Evolutionary conservation across 2,329 filamentous ascomycete species (phyloP).

Genomic region (Hortaea werneckii): DNA sequence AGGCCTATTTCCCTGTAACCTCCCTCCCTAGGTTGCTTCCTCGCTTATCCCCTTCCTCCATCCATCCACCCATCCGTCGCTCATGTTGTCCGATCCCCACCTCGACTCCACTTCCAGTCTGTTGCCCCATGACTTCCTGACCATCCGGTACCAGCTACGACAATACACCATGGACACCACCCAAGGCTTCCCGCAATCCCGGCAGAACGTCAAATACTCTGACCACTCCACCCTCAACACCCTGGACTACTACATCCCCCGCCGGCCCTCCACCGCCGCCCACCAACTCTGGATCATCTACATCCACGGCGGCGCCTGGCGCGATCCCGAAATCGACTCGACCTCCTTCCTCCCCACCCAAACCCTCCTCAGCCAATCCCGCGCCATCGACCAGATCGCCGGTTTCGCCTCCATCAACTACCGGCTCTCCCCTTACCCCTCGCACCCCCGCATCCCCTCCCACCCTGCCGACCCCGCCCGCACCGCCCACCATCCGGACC

Average conservation of each 20-base stretch:
- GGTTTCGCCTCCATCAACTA: conserved; percentile 58
- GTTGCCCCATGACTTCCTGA: neutral
- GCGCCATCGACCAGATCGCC: conserved; percentile 34
- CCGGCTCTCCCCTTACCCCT: conserved; percentile 46
- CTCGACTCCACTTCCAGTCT: neutral
- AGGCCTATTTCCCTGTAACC: too few species aligned
- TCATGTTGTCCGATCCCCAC: neutral
- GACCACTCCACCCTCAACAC: conserved; percentile 29
- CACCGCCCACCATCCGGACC: conserved; percentile 48
- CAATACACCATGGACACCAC: neutral
- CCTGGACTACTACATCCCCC: conserved; percentile 33
- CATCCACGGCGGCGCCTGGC: conserved; percentile 43
- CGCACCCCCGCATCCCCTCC: conserved; percentile 35
- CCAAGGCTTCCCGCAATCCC: neutral
- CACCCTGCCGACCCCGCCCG: conserved; percentile 38
- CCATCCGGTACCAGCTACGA: neutral
- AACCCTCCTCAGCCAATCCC: conserved; percentile 23
- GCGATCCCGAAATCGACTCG: conserved; percentile 34
- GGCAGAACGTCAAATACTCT: conserved; percentile 19
- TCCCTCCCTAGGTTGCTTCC: too few species aligned
- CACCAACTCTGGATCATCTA: conserved; percentile 28
- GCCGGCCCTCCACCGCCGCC: conserved; percentile 14
- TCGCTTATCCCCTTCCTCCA: too few species aligned
- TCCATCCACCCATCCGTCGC: too few species aligned
- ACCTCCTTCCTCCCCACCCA: conserved; percentile 28